Evolutionary conservation across 805 yeast genomes (phyloP).

Genomic region (Naumovozyma castellii): DNA sequence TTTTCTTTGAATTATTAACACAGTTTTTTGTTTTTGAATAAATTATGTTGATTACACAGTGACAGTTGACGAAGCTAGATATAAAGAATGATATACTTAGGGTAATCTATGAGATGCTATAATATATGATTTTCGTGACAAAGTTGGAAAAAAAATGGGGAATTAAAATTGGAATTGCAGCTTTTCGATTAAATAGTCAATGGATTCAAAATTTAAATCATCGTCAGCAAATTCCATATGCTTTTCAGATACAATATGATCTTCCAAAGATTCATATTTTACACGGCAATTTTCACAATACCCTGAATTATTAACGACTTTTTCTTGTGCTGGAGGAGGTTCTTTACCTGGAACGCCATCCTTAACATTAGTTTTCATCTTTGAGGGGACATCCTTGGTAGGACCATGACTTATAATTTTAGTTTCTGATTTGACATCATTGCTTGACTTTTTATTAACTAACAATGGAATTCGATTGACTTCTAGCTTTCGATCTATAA

Average conservation of each 20-base stretch:
- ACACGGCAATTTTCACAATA: conserved; percentile 92
- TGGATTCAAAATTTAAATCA: conserved; percentile 60
- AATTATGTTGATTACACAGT: background rate
- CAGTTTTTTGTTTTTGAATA: background rate
- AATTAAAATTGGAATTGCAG: conserved; percentile 21
- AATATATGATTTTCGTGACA: background rate
- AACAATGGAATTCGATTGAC: background rate
- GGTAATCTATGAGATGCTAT: background rate
- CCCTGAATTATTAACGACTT: conserved; percentile 41
- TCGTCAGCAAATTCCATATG: conserved; percentile 75
- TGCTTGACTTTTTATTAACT: too few species aligned
- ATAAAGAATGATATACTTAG: background rate
- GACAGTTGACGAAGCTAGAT: background rate
- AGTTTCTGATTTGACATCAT: background rate
- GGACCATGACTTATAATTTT: background rate
- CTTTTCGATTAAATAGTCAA: conserved; percentile 59
- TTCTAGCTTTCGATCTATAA: conserved; percentile 24
- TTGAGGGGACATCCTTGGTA: background rate
- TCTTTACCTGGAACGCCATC: background rate
- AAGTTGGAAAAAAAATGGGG: background rate
- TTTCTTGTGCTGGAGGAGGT: conserved; percentile 3
- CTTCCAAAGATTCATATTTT: conserved; percentile 69
- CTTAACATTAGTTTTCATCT: background rate
- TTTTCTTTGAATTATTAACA: background rate
- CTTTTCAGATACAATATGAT: conserved; percentile 57